Percentiles rank a stretch among this genome's conserved stretches.
Conservation (phyloP, 2,329 filamentous ascomycete genomes). For the Didymosphaeria variabile region DNA sequence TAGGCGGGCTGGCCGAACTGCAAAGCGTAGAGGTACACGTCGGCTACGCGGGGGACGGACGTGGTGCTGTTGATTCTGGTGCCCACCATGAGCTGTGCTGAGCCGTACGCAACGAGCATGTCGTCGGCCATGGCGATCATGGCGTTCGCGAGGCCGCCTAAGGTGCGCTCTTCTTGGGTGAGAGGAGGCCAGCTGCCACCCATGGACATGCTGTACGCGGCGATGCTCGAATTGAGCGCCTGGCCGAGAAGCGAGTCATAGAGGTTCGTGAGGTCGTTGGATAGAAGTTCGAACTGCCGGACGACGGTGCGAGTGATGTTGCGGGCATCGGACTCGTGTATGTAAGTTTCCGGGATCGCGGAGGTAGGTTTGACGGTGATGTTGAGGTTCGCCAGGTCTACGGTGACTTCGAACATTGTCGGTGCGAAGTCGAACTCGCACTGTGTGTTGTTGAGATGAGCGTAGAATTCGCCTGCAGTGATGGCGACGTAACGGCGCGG, state of each 20-base stretch:
- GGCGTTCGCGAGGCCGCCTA: conserved; percentile 34
- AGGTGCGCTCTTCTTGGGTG: conserved; percentile 30
- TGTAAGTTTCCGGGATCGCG: conserved; percentile 34
- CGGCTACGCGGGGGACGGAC: conserved; percentile 17
- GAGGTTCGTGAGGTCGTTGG: conserved; percentile 50
- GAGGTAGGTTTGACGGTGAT: conserved; percentile 34
- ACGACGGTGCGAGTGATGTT: conserved; percentile 41
- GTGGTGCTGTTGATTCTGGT: conserved; percentile 22
- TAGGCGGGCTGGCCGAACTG: conserved; percentile 38
- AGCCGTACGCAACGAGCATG: conserved; percentile 43
- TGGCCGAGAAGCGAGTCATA: conserved; percentile 50
- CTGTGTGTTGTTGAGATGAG: conserved; percentile 33
- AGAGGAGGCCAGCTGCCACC: conserved; percentile 21
- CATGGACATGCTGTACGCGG: conserved; percentile 35
- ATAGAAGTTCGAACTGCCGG: conserved; percentile 47
- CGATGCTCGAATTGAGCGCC: conserved; percentile 47
- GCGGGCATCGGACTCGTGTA: conserved; percentile 24
- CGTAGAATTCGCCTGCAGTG: conserved; percentile 41
- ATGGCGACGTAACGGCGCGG: conserved; percentile 42
- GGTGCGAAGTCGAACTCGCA: conserved; percentile 31
- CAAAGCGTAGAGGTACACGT: conserved; percentile 29
- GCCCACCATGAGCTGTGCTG: conserved; percentile 48
- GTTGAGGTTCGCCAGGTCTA: conserved; percentile 38
- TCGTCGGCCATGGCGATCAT: conserved; percentile 40
- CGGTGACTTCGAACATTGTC: conserved; percentile 39